A percentile compares a stretch with the other conserved stretches of the same genome.
These are phyloP conservation scores for Cytidiella melzeri DNA, from an alignment of 768 basidiomycete genomes.

Conservation along the genomic window DNA sequence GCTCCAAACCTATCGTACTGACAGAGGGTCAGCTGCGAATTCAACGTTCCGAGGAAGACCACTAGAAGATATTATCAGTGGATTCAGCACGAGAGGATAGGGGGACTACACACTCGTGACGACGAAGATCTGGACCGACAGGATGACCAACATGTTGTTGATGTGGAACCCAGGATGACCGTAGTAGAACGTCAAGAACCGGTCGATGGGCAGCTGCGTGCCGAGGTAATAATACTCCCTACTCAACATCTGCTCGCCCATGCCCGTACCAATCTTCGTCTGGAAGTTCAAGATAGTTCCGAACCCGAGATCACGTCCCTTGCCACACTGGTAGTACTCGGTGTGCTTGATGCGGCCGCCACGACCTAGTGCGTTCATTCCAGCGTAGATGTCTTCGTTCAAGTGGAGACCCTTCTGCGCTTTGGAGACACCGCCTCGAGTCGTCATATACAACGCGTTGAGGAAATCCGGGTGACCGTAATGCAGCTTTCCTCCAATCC, in stretches of 20 bases:
- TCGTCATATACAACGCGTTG: slow-evolving; percentile 95
- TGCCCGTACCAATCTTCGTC: slow-evolving; percentile 99
- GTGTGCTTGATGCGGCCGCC: slow-evolving; percentile 98
- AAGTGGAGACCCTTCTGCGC: slow-evolving; percentile 99
- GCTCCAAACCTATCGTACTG: slow-evolving; percentile 66
- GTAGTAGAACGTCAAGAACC: slow-evolving; percentile 99
- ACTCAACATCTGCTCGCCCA: slow-evolving; percentile 99
- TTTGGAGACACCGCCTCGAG: slow-evolving; percentile 97
- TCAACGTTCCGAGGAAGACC: slow-evolving; percentile 92
- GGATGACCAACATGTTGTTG: slow-evolving; percentile 98
- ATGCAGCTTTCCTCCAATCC: slow-evolving; percentile 97
- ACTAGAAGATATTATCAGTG: slow-evolving; percentile 42
- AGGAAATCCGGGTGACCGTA: slow-evolving; percentile 99
- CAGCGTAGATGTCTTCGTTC: slow-evolving; percentile 99
- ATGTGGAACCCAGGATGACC: slow-evolving; percentile 99
- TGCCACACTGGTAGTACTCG: slow-evolving; percentile 98
- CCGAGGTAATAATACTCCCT: slow-evolving; percentile 99
- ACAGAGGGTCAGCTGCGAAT: slow-evolving; percentile 76
- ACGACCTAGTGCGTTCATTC: slow-evolving; percentile 96
- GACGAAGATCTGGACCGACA: slow-evolving; percentile 94
- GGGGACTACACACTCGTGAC: slow-evolving; percentile 54
- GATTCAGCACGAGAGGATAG: background rate
- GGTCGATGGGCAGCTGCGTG: slow-evolving; percentile 95
- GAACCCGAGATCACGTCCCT: slow-evolving; percentile 97
- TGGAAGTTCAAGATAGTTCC: slow-evolving; percentile 99